phyloP scores from a whole-genome alignment of 202 grass and related monocot genomes.

The Musa balbisiana region DNA sequence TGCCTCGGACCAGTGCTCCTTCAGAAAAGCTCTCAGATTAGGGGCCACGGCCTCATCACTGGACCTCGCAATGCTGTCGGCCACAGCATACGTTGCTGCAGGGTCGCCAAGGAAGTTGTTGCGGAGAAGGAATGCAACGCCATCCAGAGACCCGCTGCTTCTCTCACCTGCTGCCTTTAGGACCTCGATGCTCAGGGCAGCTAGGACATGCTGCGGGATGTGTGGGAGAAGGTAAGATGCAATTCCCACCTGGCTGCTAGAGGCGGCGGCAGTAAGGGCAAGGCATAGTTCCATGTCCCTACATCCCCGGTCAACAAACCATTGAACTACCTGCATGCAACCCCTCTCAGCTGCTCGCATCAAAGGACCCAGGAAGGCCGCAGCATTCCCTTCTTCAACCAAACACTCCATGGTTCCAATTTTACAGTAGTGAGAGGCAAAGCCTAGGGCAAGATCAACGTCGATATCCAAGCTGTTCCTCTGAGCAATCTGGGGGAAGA shows the following conservation, averaged over 20 bases:
- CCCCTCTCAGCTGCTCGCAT: conserved; percentile 91
- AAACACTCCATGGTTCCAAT: conserved; percentile 86
- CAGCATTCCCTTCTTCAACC: conserved; percentile 70
- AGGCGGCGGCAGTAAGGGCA: conserved; percentile 81
- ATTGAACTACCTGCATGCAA: conserved; percentile 69
- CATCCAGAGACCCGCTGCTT: conserved; percentile 30
- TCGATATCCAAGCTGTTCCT: conserved; percentile 93
- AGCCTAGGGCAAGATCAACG: conserved; percentile 89
- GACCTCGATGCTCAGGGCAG: conserved; percentile 72
- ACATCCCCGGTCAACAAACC: conserved; percentile 80
- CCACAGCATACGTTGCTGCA: conserved; percentile 48
- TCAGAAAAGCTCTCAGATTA: conserved; percentile 58
- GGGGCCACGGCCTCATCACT: conserved; percentile 27
- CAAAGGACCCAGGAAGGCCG: conserved; percentile 72
- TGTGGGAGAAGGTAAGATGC: conserved; percentile 72
- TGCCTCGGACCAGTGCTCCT: conserved; percentile 57
- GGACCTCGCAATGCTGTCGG: conserved; percentile 41
- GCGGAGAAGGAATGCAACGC: conserved; percentile 29
- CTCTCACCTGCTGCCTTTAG: conserved; percentile 94
- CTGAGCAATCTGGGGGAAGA: conserved; percentile 65
- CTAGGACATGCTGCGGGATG: conserved; percentile 72
- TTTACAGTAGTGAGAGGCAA: conserved; percentile 81
- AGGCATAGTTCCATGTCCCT: conserved; percentile 95
- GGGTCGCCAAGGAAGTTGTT: conserved; percentile 59
- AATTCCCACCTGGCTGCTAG: conserved; percentile 51